These are phyloP conservation scores for Mrakia frigida DNA, from an alignment of 768 basidiomycete species.

Conservation along the genomic window DNA sequence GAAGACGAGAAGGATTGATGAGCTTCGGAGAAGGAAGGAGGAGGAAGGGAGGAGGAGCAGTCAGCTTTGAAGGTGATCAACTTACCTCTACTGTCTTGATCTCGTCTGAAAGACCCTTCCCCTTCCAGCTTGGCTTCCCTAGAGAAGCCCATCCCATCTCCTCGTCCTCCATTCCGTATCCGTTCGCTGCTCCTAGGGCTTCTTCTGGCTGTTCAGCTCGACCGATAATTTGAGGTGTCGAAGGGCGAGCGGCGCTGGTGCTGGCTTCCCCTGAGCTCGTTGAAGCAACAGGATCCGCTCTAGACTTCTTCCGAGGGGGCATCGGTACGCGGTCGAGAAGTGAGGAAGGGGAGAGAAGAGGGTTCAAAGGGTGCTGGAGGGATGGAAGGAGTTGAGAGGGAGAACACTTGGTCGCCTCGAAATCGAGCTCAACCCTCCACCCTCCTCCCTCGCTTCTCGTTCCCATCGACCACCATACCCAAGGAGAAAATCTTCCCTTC, in stretches of 20 bases:
- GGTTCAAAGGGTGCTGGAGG: neutral
- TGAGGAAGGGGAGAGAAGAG: too few relatives aligned
- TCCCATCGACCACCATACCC: neutral
- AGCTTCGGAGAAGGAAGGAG: neutral
- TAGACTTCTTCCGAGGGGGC: conserved; percentile 18
- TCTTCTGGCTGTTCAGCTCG: neutral
- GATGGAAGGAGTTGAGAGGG: neutral
- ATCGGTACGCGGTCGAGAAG: neutral
- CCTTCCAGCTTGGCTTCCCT: conserved; percentile 47
- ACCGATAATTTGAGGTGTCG: neutral
- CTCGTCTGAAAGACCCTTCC: conserved; percentile 76
- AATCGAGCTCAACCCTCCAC: conserved; percentile 2
- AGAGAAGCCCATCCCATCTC: conserved; percentile 45
- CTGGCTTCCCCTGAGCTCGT: neutral
- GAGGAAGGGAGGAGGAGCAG: neutral
- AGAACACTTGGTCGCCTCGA: neutral
- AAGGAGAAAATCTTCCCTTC: neutral
- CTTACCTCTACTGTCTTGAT: conserved; percentile 84
- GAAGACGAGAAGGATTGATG: neutral
- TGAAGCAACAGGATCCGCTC: neutral
- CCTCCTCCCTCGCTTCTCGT: neutral
- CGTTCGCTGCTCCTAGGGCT: conserved; percentile 28
- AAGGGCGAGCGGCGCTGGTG: neutral
- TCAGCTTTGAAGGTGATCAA: conserved; percentile 25
- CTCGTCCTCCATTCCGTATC: conserved; percentile 37